These are phyloP conservation scores for Jasminum sambac DNA, from an alignment of 257 asterid species.

Conservation along the genomic window DNA sequence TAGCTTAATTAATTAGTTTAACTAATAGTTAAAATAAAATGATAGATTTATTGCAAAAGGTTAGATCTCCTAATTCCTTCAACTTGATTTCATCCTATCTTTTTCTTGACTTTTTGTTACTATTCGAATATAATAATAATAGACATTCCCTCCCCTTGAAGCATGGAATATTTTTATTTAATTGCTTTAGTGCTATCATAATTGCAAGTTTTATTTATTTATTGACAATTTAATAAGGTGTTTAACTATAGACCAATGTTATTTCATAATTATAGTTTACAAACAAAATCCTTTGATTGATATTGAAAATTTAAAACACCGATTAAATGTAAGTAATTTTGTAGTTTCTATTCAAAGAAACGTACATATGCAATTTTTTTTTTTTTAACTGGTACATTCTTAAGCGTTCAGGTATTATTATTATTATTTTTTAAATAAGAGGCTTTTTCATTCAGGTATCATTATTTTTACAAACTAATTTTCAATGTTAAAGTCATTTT, in stretches of 20 bases:
- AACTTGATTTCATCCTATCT: constrained; percentile 71
- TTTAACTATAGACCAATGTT: constrained; percentile 30
- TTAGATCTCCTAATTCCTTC: constrained; percentile 55
- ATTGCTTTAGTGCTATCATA: constrained; percentile 43
- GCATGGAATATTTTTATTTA: constrained; percentile 46
- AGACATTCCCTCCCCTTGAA: constrained; percentile 37
- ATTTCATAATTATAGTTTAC: constrained; percentile 30
- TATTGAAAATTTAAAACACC: no score
- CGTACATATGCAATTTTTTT: no score
- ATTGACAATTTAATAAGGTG: constrained; percentile 22
- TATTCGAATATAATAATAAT: constrained; percentile 15
- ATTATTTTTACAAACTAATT: no score
- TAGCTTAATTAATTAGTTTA: constrained; percentile 34
- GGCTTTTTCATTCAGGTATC: no score
- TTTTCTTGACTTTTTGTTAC: constrained; percentile 56
- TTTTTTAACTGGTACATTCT: no score
- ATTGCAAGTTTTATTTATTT: constrained; percentile 27
- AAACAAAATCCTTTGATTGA: constrained; percentile 61
- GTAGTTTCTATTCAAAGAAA: no score
- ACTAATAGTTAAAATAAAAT: constrained; percentile 38
- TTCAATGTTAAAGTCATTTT: no score
- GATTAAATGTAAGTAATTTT: no score
- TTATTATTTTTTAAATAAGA: no score
- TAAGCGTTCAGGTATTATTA: no score
- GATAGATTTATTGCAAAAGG: constrained; percentile 61